phyloP scores from a whole-genome alignment of 306 rosid genomes.

The Potentilla sterilis region DNA sequence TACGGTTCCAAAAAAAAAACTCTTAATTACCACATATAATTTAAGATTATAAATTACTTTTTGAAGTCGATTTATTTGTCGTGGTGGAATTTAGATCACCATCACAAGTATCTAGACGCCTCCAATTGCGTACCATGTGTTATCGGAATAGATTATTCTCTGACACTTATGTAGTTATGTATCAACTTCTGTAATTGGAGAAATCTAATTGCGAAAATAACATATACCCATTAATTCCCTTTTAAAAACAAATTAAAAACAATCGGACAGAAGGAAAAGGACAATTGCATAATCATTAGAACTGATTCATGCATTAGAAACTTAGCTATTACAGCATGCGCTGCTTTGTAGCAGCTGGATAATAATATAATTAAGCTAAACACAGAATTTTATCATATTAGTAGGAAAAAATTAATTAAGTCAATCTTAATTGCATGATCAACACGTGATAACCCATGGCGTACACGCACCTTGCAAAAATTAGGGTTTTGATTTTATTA shows the following conservation, averaged over 20 bases:
- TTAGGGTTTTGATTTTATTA: not conserved
- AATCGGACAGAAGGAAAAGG: not conserved
- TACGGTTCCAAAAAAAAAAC: too few species aligned
- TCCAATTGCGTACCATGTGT: not conserved
- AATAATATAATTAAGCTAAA: not conserved
- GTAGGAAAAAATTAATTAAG: not conserved
- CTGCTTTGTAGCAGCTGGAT: not conserved
- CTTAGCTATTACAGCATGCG: not conserved
- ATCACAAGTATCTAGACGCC: not conserved
- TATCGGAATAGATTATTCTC: not conserved
- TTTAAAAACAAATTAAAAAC: not conserved
- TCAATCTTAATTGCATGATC: not conserved
- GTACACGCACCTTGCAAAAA: slow-evolving; percentile 19
- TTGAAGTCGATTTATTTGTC: not conserved
- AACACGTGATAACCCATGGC: slow-evolving; percentile 4
- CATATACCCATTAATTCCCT: not conserved
- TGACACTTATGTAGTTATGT: not conserved
- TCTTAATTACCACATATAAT: too few species aligned
- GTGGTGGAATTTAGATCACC: slow-evolving; percentile 1
- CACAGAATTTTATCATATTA: too few species aligned
- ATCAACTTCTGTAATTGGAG: not conserved
- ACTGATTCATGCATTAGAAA: not conserved
- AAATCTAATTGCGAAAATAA: not conserved
- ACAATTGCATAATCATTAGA: not conserved
- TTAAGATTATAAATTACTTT: too few species aligned